Percentiles rank a stretch among this genome's conserved stretches.
Conservation (phyloP, 371 early-diverging fungal genomes). For the Mortierella sp. region DNA sequence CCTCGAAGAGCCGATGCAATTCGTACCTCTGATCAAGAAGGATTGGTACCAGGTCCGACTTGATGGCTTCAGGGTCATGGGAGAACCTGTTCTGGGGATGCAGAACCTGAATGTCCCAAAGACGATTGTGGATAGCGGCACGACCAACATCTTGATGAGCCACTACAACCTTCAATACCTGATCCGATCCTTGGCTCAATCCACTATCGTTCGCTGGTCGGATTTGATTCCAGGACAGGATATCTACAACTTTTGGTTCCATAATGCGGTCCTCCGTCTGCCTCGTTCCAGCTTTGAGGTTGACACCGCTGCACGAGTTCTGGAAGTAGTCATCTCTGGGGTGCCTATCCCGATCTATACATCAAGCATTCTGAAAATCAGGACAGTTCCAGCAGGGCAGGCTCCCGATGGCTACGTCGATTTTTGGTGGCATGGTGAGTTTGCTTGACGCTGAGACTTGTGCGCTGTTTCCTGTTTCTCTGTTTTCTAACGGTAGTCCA, state of each 20-base stretch:
- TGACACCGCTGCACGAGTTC: slow-evolving; percentile 22
- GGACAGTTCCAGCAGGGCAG: slow-evolving; percentile 23
- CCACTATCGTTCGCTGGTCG: slow-evolving; percentile 32
- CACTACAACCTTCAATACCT: slow-evolving; percentile 51
- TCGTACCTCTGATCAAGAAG: slow-evolving; percentile 36
- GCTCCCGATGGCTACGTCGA: slow-evolving; percentile 43
- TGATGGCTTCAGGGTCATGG: slow-evolving; percentile 55
- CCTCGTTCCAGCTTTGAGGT: slow-evolving; percentile 40
- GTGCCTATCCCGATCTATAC: slow-evolving; percentile 44
- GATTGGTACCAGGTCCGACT: slow-evolving; percentile 55
- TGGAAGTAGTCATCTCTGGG: slow-evolving; percentile 39
- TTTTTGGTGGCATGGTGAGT: slow-evolving; percentile 49
- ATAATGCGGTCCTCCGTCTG: slow-evolving; percentile 40
- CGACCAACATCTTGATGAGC: slow-evolving; percentile 55
- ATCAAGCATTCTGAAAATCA: slow-evolving; percentile 38
- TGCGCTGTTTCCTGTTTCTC: background rate
- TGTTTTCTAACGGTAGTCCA: too few species aligned
- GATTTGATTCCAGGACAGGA: slow-evolving; percentile 33
- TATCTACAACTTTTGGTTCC: slow-evolving; percentile 42
- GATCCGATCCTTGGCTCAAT: slow-evolving; percentile 47
- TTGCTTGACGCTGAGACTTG: background rate
- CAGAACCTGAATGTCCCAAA: slow-evolving; percentile 50
- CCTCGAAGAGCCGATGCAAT: slow-evolving; percentile 42
- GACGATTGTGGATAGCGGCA: slow-evolving; percentile 56
- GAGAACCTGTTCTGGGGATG: slow-evolving; percentile 30